A percentile compares a stretch with the other conserved stretches of the same genome.
phyloP scores from a whole-genome alignment of 169 alveolate species.

The Perkinsus marinus region DNA sequence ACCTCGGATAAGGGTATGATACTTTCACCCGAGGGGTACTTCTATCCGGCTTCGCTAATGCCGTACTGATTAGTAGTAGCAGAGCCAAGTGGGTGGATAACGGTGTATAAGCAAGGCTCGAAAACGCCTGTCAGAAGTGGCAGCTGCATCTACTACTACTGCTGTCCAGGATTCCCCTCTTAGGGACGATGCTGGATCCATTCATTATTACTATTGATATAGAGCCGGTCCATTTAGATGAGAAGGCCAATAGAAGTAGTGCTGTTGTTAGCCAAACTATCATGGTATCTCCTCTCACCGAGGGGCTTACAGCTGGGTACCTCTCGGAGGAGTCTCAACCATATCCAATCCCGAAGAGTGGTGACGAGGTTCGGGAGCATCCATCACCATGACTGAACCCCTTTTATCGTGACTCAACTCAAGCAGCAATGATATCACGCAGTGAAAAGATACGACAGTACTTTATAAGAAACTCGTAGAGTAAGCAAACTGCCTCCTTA shows the following conservation, averaged over 20 bases:
- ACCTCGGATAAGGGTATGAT: no score
- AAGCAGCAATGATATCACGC: neutral
- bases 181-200: neutral
- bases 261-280: neutral
- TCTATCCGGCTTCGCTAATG: neutral
- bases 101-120: neutral
- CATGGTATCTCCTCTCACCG: neutral
- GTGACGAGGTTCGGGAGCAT: no score
- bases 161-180: neutral
- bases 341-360: neutral
- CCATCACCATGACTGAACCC: no score
- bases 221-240: neutral
- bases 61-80: neutral
- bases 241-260: no score
- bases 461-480: neutral
- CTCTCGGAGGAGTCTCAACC: neutral
- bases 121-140: neutral
- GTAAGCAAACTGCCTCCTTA: neutral
- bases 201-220: neutral
- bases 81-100: neutral
- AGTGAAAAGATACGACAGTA: neutral
- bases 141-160: neutral
- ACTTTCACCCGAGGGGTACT: no score
- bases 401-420: neutral
- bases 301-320: neutral